phyloP scores from a whole-genome alignment of 2,329 filamentous ascomycete species.

The Colletotrichum lindemuthianum region DNA sequence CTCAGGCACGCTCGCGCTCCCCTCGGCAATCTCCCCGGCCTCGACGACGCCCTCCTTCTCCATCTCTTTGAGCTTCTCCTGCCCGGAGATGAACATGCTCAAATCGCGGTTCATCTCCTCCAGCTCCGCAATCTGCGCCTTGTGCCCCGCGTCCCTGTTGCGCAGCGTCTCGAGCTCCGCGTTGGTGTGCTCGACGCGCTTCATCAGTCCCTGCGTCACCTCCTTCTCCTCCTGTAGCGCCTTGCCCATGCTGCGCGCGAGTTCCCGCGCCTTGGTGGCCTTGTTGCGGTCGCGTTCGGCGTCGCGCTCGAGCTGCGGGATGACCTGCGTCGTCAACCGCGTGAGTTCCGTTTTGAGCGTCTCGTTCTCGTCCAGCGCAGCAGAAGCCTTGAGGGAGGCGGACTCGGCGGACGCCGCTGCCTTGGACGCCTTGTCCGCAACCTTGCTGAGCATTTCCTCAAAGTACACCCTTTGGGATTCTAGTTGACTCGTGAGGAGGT shows the following conservation, averaged over 20 bases:
- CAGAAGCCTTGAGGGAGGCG: slow-evolving; percentile 61
- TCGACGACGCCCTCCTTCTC: slow-evolving; percentile 67
- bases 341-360: slow-evolving; percentile 56
- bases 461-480: slow-evolving; percentile 95
- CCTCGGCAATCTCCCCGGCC: slow-evolving; percentile 79
- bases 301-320: slow-evolving; percentile 78
- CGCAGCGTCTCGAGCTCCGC: slow-evolving; percentile 68
- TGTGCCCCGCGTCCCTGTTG: slow-evolving; percentile 66
- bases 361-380: slow-evolving; percentile 57
- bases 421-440: slow-evolving; percentile 86
- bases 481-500: slow-evolving; percentile 90
- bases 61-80: slow-evolving; percentile 81
- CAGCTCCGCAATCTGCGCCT: slow-evolving; percentile 75
- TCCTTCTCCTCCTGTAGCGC: slow-evolving; percentile 88
- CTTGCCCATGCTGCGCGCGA: slow-evolving; percentile 80
- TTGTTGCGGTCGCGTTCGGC: slow-evolving; percentile 74
- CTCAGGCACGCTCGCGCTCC: slow-evolving; percentile 74
- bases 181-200: slow-evolving; percentile 80
- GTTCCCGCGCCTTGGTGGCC: slow-evolving; percentile 75
- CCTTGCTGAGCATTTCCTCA: slow-evolving; percentile 89
- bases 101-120: slow-evolving; percentile 89
- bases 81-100: slow-evolving; percentile 85
- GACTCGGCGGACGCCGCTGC: slow-evolving; percentile 74
- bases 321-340: slow-evolving; percentile 61
- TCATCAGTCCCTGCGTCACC: slow-evolving; percentile 82